phyloP scores from a whole-genome alignment of 495 filamentous ascomycete species.

The Letharia lupina region DNA sequence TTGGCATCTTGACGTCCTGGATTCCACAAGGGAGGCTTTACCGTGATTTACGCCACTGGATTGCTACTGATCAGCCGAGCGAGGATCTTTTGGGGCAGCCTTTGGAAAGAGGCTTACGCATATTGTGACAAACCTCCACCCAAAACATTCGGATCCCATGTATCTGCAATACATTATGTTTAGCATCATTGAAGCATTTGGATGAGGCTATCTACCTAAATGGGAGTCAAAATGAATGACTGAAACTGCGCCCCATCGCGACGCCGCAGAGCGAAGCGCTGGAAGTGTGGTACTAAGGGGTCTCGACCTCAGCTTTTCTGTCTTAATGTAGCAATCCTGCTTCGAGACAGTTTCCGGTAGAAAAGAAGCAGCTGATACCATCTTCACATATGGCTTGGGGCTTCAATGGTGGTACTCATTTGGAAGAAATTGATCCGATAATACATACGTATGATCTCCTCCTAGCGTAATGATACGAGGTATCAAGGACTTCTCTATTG shows the following conservation, averaged over 20 bases:
- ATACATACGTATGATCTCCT: slow-evolving; percentile 39
- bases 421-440: neutral
- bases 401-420: neutral
- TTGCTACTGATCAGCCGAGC: slow-evolving; percentile 7
- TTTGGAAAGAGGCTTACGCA: neutral
- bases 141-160: slow-evolving; percentile 8
- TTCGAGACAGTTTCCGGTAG: neutral
- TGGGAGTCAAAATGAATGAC: slow-evolving; percentile 46
- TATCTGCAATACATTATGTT: neutral
- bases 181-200: neutral
- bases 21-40: neutral
- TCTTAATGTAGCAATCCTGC: neutral
- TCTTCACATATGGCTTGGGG: neutral
- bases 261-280: slow-evolving; percentile 37
- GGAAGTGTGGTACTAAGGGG: slow-evolving; percentile 34
- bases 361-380: neutral
- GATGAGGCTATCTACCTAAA: neutral
- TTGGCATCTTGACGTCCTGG: neutral
- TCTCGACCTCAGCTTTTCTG: neutral
- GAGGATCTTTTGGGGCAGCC: neutral
- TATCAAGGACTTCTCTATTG: slow-evolving; percentile 12
- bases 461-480: slow-evolving; percentile 45
- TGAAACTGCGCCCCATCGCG: slow-evolving; percentile 40
- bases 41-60: slow-evolving; percentile 41
- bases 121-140: slow-evolving; percentile 9